Evolutionary conservation across 192 early-diverging fungal genomes (phyloP).

Genomic region (Podila epicladia): DNA sequence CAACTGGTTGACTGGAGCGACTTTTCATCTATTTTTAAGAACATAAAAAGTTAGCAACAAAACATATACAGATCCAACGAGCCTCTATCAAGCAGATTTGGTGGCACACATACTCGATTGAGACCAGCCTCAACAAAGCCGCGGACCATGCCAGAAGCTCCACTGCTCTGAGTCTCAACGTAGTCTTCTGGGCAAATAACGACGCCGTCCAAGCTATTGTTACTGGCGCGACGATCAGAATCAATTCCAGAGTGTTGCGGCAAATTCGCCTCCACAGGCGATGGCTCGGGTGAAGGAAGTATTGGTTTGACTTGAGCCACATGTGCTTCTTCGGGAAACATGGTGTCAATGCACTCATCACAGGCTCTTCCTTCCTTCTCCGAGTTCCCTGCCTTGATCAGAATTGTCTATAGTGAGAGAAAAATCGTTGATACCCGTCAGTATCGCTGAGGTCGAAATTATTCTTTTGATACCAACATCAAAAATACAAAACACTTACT

Average conservation of each 20-base stretch:
- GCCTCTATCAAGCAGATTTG: neutral
- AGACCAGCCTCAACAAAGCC: conserved; percentile 45
- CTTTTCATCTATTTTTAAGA: conserved; percentile 33
- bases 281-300: conserved; percentile 5
- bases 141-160: conserved; percentile 34
- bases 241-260: neutral
- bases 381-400: conserved; percentile 41
- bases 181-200: conserved; percentile 32
- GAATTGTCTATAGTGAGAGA: conserved; percentile 32
- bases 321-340: conserved; percentile 51
- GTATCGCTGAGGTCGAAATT: too few relatives aligned
- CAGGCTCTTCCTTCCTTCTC: conserved; percentile 55
- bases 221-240: conserved; percentile 11
- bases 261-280: conserved; percentile 7
- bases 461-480: too few relatives aligned
- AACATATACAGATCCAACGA: neutral
- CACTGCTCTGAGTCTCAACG: neutral
- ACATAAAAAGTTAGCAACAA: neutral
- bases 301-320: neutral
- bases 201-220: conserved; percentile 29
- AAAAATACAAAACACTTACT: conserved; percentile 54
- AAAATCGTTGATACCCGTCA: neutral
- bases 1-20: neutral
- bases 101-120: conserved; percentile 26
- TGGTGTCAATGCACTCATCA: conserved; percentile 52